Base-by-base conservation (phyloP, 179 eudicot genomes). In the Vitellaria paradoxa region DNA sequence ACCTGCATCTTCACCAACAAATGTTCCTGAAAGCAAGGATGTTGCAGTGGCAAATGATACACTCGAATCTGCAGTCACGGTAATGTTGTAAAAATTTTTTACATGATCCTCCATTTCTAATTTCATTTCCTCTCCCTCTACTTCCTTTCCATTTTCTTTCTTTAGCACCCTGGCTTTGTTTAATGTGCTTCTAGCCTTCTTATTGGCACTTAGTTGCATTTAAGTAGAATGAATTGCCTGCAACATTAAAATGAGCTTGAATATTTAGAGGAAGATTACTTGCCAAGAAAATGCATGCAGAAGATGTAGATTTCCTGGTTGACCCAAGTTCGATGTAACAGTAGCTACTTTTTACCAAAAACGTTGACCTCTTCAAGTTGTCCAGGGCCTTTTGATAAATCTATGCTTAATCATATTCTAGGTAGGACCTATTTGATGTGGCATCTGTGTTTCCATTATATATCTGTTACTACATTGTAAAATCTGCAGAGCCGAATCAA, bases 1-100 rank as follows among this genome's bases (percentile, higher is more conserved):
- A 65, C 72, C 57, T 37, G 70, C 87, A 69, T 82, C 92, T 77
- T 84, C 87, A 37, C 77, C 84, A 65, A 79, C 82, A 75, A 80
- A 50, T 68, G 79, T 77, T 70, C 77, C 82, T 68, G 89, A 82
- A 77, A 82, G 49, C 30, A 82, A 79, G 75, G 82, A 88, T 82
- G 80, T 76, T 62, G 52, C 76, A 11, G 63, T 70, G 72, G 83
- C 84, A 61, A 84, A 76, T 81, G 82, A 75, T 57, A 62, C 78
- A 71, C 67, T 78, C 57, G 85, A 81, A 67, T 65, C 90, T 70
- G 75, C 60, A 52, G 66, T 65, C 52, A 69, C 76, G 85, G 89
- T 84, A 84, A 67, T 20, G 47, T 6, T 75, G 50, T 50, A 18
- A 64, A 64, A 75, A 30, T 14, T 24, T 30, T 65, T n/a, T 52